Evolutionary conservation across 2,329 filamentous ascomycete genomes (phyloP), one percentile per base, ranked within the genome.

Genomic region (Alternaria panax): DNA sequence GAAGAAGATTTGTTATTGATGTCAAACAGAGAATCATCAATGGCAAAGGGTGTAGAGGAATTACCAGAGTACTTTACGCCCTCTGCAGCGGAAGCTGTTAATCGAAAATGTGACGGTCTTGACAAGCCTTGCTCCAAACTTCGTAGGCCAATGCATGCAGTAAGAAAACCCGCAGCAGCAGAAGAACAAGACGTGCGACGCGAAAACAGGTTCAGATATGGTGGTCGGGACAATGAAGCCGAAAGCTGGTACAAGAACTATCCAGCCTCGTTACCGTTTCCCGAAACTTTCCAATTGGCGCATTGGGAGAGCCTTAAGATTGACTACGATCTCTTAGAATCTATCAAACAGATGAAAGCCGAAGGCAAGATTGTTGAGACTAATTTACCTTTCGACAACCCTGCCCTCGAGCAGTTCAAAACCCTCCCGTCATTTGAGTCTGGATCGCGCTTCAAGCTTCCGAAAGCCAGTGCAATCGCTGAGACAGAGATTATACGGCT

Each of bases 221-320:
- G 73, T 11, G 71, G 67, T 5, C 66, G 67, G 1, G 50, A 61
- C 2, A 74, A 70, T 51, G 59, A 70, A 9, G 9, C 40, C 0
- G 73, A 76, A 55, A 32, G 28, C 25, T 74, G 70, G 68, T 54
- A 68, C 57, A 61, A 62, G 8, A 61, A 69, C 3, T 54, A 61
- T 30, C 65, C 71, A 22, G 42, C 65, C 28, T 58, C 62, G 4
- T 57, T 76, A 7, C 66, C 67, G 5, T 75, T 75, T 27, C 70
- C 71, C 9, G 70, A 76, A 53, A 75, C 66, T 0, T 57, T 68
- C 9, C 62, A 66, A 38, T 67, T 75, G 66, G 68, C 70, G 18
- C 59, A 67, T 38, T 72, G 67, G 68, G 75, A 77, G 34, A 74
- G 68, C 56, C 52, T 70, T 36, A 71, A 66, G 43, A 74, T 74